Evolutionary conservation across 1,284 basidiomycete species (phyloP), one percentile per base, ranked within the genome.

Genomic region (Exobasidium cylindrosporum): DNA sequence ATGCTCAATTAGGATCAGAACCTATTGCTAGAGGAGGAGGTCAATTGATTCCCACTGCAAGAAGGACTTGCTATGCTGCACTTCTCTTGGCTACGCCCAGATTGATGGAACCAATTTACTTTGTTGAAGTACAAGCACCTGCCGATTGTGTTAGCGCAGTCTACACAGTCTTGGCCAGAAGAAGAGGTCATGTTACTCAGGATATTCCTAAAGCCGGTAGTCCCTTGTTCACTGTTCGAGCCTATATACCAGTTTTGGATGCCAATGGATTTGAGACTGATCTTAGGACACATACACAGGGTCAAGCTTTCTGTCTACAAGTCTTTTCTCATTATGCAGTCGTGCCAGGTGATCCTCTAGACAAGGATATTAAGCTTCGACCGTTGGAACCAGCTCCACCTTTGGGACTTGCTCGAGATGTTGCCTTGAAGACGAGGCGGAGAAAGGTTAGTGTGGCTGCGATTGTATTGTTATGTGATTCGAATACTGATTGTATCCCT

Each of bases 261-360:
- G 91, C 96, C 35, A 97, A 97, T 77, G 96, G 96, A 0, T 98
- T 99, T 81, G 96, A 99, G 83, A 97, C 94, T 4, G 96, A 99
- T 83, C 82, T 99, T 77, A 84, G 96, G 71, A 97, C 94, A 44
- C 92, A 94, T 55, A 98, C 96, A 26, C 90, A 96, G 81, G 96
- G 96, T 24, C 93, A 97, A 81, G 96, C 96, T 14, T 97, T 98
- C 83, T 94, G 91, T 73, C 83, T 95, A 69, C 94, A 97, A 82
- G 86, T 89, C 62, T 98, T 98, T 81, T 92, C 96, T 81, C 96
- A 99, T 78, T 99, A 96, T 95, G 89, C 90, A 45, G 91, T 97
- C 74, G 95, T 97, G 14, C 95, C 95, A 66, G 95, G 94, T 80
- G 94, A 97, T 83, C 96, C 96, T 49, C 94, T 90, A 70, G 96